Percentiles rank a stretch among this genome's conserved stretches.
Evolutionary conservation across 2,329 filamentous ascomycete genomes (phyloP).

Genomic region (Dactylellina parvicollis): DNA sequence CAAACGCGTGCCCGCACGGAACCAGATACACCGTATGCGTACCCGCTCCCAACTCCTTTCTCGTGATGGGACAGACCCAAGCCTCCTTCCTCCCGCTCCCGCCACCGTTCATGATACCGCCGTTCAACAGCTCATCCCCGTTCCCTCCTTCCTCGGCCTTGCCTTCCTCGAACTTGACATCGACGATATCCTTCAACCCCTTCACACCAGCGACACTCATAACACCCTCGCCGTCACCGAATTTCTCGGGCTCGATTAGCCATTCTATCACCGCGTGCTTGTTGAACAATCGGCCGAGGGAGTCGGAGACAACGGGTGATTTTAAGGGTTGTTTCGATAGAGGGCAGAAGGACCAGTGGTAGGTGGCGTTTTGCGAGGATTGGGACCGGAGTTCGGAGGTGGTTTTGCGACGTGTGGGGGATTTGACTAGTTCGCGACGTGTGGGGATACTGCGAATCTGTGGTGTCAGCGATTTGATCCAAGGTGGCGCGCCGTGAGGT

Average conservation of each 20-base stretch:
- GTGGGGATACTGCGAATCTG: constrained; percentile 77
- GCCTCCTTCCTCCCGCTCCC: constrained; percentile 65
- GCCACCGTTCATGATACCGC: constrained; percentile 58
- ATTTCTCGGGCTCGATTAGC: constrained; percentile 68
- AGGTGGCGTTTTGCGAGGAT: constrained; percentile 81
- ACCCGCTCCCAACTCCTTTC: constrained; percentile 81
- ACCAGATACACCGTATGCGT: constrained; percentile 88
- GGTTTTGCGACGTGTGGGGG: constrained; percentile 83
- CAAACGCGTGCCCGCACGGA: constrained; percentile 94
- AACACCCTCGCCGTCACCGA: constrained; percentile 71
- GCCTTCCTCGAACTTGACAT: constrained; percentile 76
- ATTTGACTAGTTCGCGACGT: constrained; percentile 93
- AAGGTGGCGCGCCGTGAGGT: background rate
- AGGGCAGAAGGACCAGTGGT: constrained; percentile 87
- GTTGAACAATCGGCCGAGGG: constrained; percentile 85
- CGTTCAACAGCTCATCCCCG: constrained; percentile 50
- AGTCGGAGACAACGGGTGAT: constrained; percentile 83
- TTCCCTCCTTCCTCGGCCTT: constrained; percentile 56
- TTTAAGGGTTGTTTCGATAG: constrained; percentile 81
- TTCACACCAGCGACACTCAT: constrained; percentile 72
- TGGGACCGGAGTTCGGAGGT: constrained; percentile 88
- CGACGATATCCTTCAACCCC: constrained; percentile 84
- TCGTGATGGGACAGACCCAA: constrained; percentile 86
- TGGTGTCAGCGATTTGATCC: constrained; percentile 28
- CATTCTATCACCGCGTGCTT: constrained; percentile 86